Conservation (phyloP, 306 rosid species). For the Nissolia schottii region DNA sequence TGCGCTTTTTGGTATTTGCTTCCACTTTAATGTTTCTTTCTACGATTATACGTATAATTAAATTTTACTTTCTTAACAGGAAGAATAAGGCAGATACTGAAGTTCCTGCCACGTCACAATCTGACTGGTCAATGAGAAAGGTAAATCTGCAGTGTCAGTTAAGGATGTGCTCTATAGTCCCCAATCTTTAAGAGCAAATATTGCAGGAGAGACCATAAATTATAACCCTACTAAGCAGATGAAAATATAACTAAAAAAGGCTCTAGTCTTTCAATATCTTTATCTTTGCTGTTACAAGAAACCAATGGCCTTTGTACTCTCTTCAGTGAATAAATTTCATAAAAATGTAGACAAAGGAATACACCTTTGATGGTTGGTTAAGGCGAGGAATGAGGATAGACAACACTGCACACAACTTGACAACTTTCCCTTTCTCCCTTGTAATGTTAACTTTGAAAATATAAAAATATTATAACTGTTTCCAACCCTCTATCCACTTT, state of each 20-base stretch:
- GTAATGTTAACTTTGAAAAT: neutral
- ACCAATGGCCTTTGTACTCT: neutral
- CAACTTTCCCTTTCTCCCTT: neutral
- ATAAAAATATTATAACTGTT: neutral
- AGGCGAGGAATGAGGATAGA: neutral
- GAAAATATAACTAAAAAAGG: neutral
- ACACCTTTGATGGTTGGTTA: neutral
- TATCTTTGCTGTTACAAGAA: neutral
- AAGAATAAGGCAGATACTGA: constrained; percentile 53
- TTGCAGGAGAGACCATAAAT: constrained; percentile 6
- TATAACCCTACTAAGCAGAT: neutral
- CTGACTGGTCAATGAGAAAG: constrained; percentile 62
- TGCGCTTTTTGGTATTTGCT: neutral
- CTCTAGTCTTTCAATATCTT: neutral
- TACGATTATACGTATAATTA: neutral
- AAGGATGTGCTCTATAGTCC: neutral
- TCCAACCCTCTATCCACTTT: neutral
- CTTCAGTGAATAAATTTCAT: neutral
- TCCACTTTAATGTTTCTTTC: neutral
- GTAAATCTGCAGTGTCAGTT: constrained; percentile 35
- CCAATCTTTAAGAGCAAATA: constrained; percentile 4
- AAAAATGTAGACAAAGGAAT: neutral
- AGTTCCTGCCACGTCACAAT: constrained; percentile 31
- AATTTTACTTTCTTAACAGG: constrained; percentile 34
- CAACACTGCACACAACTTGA: neutral